Base-by-base conservation (phyloP, 2,329 filamentous ascomycete species). In the Curvularia sp. region DNA sequence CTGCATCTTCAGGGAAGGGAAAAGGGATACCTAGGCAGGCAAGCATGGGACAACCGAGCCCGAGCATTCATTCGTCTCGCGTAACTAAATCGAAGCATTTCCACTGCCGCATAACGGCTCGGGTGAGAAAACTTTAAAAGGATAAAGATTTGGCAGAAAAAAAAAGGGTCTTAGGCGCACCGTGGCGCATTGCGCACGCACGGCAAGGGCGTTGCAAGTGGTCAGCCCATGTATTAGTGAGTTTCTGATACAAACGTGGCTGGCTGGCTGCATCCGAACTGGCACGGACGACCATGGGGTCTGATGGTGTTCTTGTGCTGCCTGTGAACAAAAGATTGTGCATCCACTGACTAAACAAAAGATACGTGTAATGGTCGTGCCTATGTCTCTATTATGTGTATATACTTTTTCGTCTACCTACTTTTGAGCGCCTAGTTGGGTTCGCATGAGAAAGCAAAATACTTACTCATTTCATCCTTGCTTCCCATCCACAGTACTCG, bases 401-500 rank as follows among this genome's bases (percentile, higher is more conserved):
- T 36, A 7, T 36, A n/a, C 34, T 36, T 5, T 36, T 5, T 36
- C 7, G 34, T 36, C 34, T 18, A 8, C 4, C 9, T 1, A 4
- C 34, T n/a, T 36, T 36, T 6, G 5, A 18, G 6, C n/a, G 15
- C 34, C 18, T 4, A 36, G 34, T 8, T 36, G 18, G 15, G 15
- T n/a, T 36, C n/a, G 15, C 34, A 5, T 13, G 15, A 36, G 5
- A 36, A 36, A 36, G n/a, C 34, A 5, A 36, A 18, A 18, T 18
- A 8, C 34, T 9, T 4, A 18, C 15, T n/a, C 15, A 1, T 15
- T 6, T 18, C 15, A 18, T 36, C 8, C 3, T 18, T 18, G 15
- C 15, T 7, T 36, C 15, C 15, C 34, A 47, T 36, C 43, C 13
- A 43, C 12, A 10, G 49, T 38, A 27, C 55, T 57, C 4, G 55